Evolutionary conservation across 768 basidiomycete genomes (phyloP).

Genomic region (Leccinum imitatum): DNA sequence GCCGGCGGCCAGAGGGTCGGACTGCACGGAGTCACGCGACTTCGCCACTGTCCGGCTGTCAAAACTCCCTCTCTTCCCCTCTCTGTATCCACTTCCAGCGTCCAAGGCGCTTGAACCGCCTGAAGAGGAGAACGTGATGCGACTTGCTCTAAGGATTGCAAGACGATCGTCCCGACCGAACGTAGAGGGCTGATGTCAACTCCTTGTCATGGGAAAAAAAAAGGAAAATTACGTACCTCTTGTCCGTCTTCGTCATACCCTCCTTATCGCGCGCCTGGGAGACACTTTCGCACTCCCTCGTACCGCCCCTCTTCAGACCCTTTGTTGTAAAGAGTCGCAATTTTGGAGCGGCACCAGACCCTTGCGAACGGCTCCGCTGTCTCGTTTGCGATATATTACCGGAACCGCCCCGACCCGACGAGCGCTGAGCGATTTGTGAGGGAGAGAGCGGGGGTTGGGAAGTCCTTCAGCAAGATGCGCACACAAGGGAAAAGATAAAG

Average conservation of each 20-base stretch:
- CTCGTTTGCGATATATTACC: conserved; percentile 24
- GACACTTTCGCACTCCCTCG: neutral
- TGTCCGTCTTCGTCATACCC: neutral
- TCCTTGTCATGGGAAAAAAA: neutral
- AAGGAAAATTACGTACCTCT: conserved; percentile 1
- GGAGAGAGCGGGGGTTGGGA: neutral
- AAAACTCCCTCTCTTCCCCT: neutral
- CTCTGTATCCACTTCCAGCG: neutral
- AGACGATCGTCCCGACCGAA: neutral
- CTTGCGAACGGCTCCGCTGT: conserved; percentile 12
- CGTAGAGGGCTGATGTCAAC: neutral
- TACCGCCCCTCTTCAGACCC: conserved; percentile 4
- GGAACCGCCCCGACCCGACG: conserved; percentile 28
- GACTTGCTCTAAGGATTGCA: conserved; percentile 10
- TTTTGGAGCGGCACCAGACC: neutral
- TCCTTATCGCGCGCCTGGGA: neutral
- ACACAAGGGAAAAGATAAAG: neutral
- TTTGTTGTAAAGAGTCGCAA: conserved; percentile 16
- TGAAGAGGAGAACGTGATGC: conserved; percentile 14
- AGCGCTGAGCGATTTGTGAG: conserved; percentile 13
- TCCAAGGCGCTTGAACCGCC: conserved; percentile 3
- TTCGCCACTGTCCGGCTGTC: neutral
- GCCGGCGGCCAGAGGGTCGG: conserved; percentile 1
- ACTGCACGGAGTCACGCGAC: conserved; percentile 3
- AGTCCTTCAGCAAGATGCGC: neutral